Evolutionary conservation across 2,329 filamentous ascomycete species (phyloP), one percentile per base, ranked within the genome.

Genomic region (Ophiostoma perfectum): DNA sequence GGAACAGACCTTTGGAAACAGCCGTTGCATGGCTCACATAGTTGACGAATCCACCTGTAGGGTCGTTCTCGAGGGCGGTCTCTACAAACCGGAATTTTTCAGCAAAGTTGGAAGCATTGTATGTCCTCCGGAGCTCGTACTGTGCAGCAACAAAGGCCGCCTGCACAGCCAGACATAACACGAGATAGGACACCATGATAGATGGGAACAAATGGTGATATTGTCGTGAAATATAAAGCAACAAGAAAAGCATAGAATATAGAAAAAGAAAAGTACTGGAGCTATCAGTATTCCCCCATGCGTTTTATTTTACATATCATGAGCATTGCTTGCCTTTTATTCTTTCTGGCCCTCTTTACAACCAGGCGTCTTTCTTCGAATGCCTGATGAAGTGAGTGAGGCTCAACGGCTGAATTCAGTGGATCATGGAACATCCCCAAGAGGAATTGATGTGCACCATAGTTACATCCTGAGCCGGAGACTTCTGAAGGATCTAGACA

Each of bases 61-160:
- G 27, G 36, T 62, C 58, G 3, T 14, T 78, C 76, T 4, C 82
- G 77, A 38, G 74, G 73, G 80, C 80, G 41, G 75, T 39, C 6
- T 39, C 58, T 42, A 52, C 27, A 45, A 69, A 67, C 16, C 16
- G 16, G 38, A 70, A 70, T 4, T 42, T 7, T 8, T 14, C 36
- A 12, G 44, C 69, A 65, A 70, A 70, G 62, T 70, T 70, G 64
- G 58, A 60, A 2, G 47, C 65, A 36, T 68, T 55, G 62, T 68
- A 70, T 4, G 58, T 67, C 16, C 52, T n/a, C 27, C 45, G 55
- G 5, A 68, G 67, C 36, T 39, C 11, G 16, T 68, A 70, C 55
- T 39, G 58, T 4, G 58, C 27, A 41, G 36, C 5, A 38, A 16
- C 58, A n/a, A 39, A 9, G n/a, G 36, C 58, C 2, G 36, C 58